Base-by-base conservation (phyloP, 1,284 basidiomycete genomes). In the Exobasidium rhododendri region DNA sequence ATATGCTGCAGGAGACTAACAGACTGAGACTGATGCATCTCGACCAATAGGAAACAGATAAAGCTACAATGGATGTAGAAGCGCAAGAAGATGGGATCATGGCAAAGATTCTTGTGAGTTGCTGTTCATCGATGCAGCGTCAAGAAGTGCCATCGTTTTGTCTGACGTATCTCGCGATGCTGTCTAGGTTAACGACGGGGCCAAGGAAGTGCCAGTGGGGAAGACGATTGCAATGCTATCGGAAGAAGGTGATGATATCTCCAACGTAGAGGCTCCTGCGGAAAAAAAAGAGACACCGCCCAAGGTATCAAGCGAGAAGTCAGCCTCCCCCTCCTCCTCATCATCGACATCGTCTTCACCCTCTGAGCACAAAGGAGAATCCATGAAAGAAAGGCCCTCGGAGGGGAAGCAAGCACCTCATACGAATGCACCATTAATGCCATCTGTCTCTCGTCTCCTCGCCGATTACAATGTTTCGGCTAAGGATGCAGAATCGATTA, bases 11-110 rank as follows among this genome's bases (percentile, higher is more conserved):
- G 43, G 43, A 14, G 43, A 44, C n/a, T 14, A 14, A n/a, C 43
- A 44, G 43, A 44, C n/a, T n/a, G n/a, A n/a, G n/a, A n/a, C n/a
- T n/a, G n/a, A n/a, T n/a, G n/a, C n/a, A n/a, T n/a, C n/a, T n/a
- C n/a, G n/a, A n/a, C n/a, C n/a, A n/a, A n/a, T 28, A 61, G 61
- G 73, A 78, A 61, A 77, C 74, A 50, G 72, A 77, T 67, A 78
- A 77, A 68, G 80, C 80, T 6, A 74, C 76, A 56, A 81, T 82
- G 67, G 81, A 82, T 56, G 80, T 82, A 35, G 81, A 82, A 70
- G 81, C 81, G 24, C 80, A 81, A 67, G 81, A 82, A 30, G 81
- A 82, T 61, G 81, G 81, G 31, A 65, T 82, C 14, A 72, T 82
- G 64, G 81, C 77, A 63, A 81, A 81, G 68, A 81, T 82, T 56